A percentile compares a stretch with the other conserved stretches of the same genome.
phyloP scores from a whole-genome alignment of 352 stramenopile species.

The Phytophthora hibernalis region DNA sequence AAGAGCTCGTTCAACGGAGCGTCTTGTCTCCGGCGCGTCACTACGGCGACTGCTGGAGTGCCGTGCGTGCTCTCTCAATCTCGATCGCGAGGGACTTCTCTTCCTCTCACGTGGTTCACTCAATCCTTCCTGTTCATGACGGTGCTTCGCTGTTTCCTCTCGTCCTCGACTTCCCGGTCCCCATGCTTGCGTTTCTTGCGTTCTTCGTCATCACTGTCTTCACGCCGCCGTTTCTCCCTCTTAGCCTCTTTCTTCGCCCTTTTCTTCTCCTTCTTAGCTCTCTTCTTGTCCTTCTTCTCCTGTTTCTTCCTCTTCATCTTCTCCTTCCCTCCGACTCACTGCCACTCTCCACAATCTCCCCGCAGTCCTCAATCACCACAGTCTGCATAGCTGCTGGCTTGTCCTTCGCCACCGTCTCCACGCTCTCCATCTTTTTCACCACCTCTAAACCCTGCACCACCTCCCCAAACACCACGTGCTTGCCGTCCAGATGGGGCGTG shows the following conservation, averaged over 20 bases:
- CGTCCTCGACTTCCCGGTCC: slow-evolving; percentile 11
- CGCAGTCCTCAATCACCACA: slow-evolving; percentile 96
- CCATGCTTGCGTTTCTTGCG: slow-evolving; percentile 2
- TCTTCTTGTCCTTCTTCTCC: slow-evolving; percentile 42
- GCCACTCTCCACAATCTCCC: slow-evolving; percentile 55
- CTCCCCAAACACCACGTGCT: slow-evolving; percentile 99
- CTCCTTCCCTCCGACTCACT: slow-evolving; percentile 16
- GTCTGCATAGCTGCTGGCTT: slow-evolving; percentile 81
- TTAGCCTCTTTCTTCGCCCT: slow-evolving; percentile 15
- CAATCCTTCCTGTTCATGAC: neutral
- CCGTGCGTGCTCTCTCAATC: slow-evolving; percentile 12
- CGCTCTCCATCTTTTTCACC: slow-evolving; percentile 92
- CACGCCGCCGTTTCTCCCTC: slow-evolving; percentile 5
- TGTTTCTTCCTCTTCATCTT: slow-evolving; percentile 39
- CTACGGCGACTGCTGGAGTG: neutral
- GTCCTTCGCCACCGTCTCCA: slow-evolving; percentile 82
- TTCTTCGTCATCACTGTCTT: slow-evolving; percentile 6
- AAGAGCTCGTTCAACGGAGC: neutral
- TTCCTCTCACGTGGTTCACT: neutral
- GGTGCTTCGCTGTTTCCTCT: neutral
- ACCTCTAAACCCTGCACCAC: slow-evolving; percentile 85
- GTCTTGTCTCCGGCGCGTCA: neutral
- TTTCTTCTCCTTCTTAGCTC: slow-evolving; percentile 29
- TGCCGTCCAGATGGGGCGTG: slow-evolving; percentile 97
- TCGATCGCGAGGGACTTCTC: slow-evolving; percentile 11